A percentile compares a stretch with the other conserved stretches of the same genome.
These are phyloP conservation scores for Colletotrichum sp. DNA, from an alignment of 2,329 filamentous ascomycete species.

Conservation along the genomic window DNA sequence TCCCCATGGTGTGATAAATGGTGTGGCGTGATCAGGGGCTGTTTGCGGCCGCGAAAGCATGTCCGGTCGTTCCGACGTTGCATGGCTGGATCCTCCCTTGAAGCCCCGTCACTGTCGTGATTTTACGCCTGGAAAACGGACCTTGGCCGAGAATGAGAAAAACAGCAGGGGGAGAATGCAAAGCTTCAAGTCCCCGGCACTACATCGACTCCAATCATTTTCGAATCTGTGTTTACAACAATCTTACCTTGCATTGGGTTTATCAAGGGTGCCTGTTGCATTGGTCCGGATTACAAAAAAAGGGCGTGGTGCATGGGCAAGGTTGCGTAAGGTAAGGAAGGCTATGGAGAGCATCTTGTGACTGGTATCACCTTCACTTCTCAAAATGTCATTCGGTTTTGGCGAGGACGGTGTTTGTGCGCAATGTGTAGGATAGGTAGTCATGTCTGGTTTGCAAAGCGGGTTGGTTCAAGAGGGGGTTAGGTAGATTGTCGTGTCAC, in stretches of 20 bases:
- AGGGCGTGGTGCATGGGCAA: neutral
- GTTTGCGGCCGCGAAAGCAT: neutral
- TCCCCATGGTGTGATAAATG: neutral
- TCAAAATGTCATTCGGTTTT: neutral
- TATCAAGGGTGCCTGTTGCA: neutral
- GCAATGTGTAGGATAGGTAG: neutral
- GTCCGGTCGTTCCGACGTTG: neutral
- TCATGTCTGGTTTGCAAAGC: neutral
- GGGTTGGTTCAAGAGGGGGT: neutral
- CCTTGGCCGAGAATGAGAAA: neutral
- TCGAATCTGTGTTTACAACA: neutral
- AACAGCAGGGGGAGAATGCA: neutral
- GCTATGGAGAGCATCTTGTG: neutral
- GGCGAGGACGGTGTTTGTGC: neutral
- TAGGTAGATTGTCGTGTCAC: neutral
- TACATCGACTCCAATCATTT: neutral
- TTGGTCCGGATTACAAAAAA: neutral
- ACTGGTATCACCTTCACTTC: neutral
- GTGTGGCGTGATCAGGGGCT: neutral
- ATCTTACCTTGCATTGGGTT: neutral
- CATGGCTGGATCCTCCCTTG: neutral
- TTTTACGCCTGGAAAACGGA: neutral
- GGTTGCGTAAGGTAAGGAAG: neutral
- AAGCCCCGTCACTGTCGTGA: neutral
- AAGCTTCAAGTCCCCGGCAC: neutral